Evolutionary conservation across 2,329 filamentous ascomycete species (phyloP).

Genomic region (Phaeosphaeriaceae sp.): DNA sequence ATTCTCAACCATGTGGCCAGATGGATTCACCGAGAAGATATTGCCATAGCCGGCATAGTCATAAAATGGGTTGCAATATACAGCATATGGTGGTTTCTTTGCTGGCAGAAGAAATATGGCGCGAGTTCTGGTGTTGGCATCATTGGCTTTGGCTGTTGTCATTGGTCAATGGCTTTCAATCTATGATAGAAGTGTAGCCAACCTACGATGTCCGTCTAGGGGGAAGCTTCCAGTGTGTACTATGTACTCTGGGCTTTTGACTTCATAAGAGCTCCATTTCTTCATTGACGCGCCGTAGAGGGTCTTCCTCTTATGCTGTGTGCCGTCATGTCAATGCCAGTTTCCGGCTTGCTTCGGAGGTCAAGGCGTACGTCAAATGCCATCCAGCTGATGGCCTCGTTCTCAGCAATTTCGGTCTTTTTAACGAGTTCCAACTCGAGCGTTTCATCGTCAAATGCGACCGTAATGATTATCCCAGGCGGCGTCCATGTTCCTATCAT

Average conservation of each 20-base stretch:
- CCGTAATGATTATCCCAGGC: constrained; percentile 87
- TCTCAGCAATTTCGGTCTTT: constrained; percentile 78
- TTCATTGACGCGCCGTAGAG: constrained; percentile 93
- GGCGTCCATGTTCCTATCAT: constrained; percentile 94
- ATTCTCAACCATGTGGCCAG: constrained; percentile 66
- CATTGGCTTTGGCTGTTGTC: constrained; percentile 67
- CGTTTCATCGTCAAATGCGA: constrained; percentile 84
- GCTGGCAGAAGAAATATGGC: constrained; percentile 89
- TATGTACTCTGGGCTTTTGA: constrained; percentile 77
- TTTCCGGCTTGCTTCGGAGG: not conserved
- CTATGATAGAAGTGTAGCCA: not conserved
- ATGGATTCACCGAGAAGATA: constrained; percentile 68
- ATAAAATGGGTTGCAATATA: constrained; percentile 93
- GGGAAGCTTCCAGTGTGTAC: constrained; percentile 73
- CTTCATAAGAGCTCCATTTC: constrained; percentile 84
- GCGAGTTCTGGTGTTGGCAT: constrained; percentile 77
- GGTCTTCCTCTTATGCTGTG: constrained; percentile 77
- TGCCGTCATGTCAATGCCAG: constrained; percentile 16
- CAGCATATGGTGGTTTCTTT: constrained; percentile 75
- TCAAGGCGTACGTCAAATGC: constrained; percentile 73
- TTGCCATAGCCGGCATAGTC: constrained; percentile 82
- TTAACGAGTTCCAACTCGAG: constrained; percentile 77
- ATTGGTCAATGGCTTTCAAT: constrained; percentile 4
- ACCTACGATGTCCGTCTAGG: constrained; percentile 76
- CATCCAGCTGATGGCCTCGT: constrained; percentile 95